Conservation (phyloP, 352 stramenopile species). For the Lagenidium giganteum region DNA sequence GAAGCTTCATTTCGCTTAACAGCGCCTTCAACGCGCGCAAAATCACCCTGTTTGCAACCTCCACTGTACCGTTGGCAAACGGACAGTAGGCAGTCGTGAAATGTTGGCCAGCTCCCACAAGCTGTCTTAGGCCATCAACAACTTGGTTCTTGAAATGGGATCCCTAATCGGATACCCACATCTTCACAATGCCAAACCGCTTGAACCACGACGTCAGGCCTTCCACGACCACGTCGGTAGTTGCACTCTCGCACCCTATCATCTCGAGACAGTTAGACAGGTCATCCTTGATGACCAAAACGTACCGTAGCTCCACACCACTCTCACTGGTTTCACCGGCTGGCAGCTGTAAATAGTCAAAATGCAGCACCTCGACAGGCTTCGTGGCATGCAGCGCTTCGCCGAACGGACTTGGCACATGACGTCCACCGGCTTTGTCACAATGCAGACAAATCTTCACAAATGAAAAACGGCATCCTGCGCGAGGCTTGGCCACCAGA, state of each 20-base stretch:
- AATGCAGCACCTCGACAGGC: slow-evolving; percentile 20
- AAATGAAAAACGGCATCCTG: slow-evolving; percentile 3
- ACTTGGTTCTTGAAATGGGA: slow-evolving; percentile 22
- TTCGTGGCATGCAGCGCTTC: slow-evolving; percentile 8
- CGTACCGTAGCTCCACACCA: slow-evolving; percentile 6
- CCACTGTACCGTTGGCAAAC: slow-evolving; percentile 22
- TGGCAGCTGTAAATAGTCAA: slow-evolving; percentile 20
- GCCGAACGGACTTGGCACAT: slow-evolving; percentile 9
- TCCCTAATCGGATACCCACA: slow-evolving; percentile 17
- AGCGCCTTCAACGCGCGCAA: slow-evolving; percentile 4
- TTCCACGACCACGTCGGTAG: too few species aligned
- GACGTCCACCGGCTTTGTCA: neutral
- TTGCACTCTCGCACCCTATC: neutral
- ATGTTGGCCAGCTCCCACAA: slow-evolving; percentile 11
- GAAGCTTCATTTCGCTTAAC: slow-evolving; percentile 6
- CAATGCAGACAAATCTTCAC: slow-evolving; percentile 5
- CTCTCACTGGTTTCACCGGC: too few species aligned
- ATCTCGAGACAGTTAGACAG: slow-evolving; percentile 18
- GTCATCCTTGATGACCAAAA: slow-evolving; percentile 14
- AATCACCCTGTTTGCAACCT: slow-evolving; percentile 14
- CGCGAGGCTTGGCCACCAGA: too few species aligned
- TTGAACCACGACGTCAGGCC: slow-evolving; percentile 9
- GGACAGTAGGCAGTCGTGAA: slow-evolving; percentile 19
- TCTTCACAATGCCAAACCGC: slow-evolving; percentile 1
- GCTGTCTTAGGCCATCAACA: slow-evolving; percentile 3